Evolutionary conservation across 306 rosid species (phyloP), one percentile per base, ranked within the genome.

Genomic region (Adenanthera pavonina): DNA sequence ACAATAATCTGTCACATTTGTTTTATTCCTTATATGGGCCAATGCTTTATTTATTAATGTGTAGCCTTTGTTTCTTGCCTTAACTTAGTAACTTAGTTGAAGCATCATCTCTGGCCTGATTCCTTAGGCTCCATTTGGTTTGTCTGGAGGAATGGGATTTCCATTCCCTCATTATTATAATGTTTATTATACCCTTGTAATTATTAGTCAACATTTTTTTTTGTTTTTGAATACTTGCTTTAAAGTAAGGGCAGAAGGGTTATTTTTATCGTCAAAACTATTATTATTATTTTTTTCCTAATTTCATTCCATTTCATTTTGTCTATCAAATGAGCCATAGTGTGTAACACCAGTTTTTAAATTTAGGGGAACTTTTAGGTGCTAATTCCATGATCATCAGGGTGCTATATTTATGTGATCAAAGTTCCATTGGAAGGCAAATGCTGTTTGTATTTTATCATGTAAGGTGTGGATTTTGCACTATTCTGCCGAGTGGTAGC

Each of bases 21-120:
- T 8, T 54, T n/a, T 19, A 19, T 20, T 54, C 47, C 64, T 69
- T 51, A 16, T 12, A 51, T 41, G 36, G 38, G 56, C 38, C 69
- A 69, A 38, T 60, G n/a, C 73, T 38, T 57, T 44, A 53, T 34
- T 33, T 49, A n/a, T 44, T 34, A 2, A 66, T 54, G 52, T 66
- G 53, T 57, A 70, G 44, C 68, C 34, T 48, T 81, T 53, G 20
- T 68, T 75, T 47, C 51, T 30, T 82, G 53, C 48, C 78, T 49
- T 68, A 41, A 25, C 19, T 36, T 66, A 20, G 68, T 68, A 13
- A 16, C 20, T 14, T 76, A 59, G 11, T 79, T 43, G 66, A 70
- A 64, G 51, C 69, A 44, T 62, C 17, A 54, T 72, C 53, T n/a
- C 3, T 41, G 33, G 73, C 53, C 16, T 68, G 36, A 41, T 68